Base-by-base conservation (phyloP, 164 flowering plant species). In the Macadamia tetraphylla region DNA sequence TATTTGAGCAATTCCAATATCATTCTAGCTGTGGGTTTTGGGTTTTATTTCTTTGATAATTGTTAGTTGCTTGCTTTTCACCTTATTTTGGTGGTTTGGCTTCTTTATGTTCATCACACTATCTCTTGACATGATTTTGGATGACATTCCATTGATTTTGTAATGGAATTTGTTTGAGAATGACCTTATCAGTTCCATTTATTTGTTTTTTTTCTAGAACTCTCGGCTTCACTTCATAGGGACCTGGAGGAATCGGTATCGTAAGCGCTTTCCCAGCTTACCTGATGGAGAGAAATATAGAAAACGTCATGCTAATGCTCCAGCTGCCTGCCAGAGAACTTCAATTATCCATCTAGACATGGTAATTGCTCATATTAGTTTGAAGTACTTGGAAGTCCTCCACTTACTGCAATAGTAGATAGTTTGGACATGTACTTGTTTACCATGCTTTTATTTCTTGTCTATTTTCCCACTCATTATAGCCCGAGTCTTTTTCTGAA, bases 191-290 rank as follows among this genome's bases (percentile, higher is more conserved):
- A 46, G 1, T 46, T 3, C 23, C 14, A 62, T 60, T 49, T 29
- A 64, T 65, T 35, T 29, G 17, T 44, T 58, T 73, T 71, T 67
- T 8, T 9, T 82, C 70, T 81, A 91, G 99, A 78, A 69, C 77
- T 95, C 98, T 60, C 88, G 99, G 82, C 76, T 95, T 78, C 99
- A 95, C 74, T 95, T 95, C 68, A 89, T 95, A 62, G 99, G 99
- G 72, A 89, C 99, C 18, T 95, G 99, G 99, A 92, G 98, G 77
- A 87, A 79, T 62, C 83, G 99, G 40, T 92, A 92, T 49, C 89
- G 94, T 40, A 92, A 88, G 78, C 94, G 88, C 29, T 95, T 86
- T 74, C 83, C 84, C 30, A 67, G 66, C 79, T 68, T 55, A 30
- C 71, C 72, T 46, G 64, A 68, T 58, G 82, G 75, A 63, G 62